Evolutionary conservation across 805 yeast genomes (phyloP).

Genomic region (Monosporozyma solicola): DNA sequence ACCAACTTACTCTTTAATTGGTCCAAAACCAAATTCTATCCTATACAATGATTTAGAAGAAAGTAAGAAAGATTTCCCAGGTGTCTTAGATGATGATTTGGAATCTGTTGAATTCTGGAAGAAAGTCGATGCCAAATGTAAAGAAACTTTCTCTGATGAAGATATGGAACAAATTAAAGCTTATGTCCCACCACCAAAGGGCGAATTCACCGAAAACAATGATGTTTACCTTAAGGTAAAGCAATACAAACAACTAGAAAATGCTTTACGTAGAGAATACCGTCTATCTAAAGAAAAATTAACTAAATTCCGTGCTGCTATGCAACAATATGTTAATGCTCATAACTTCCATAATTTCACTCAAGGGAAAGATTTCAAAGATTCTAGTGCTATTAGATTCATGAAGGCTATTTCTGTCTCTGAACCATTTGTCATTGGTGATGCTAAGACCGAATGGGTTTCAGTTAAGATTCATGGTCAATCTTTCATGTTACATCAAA

Average conservation of each 20-base stretch:
- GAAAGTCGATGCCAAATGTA: constrained; percentile 34
- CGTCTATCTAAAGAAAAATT: constrained; percentile 58
- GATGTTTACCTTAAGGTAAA: constrained; percentile 34
- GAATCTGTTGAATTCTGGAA: constrained; percentile 77
- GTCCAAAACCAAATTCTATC: constrained; percentile 74
- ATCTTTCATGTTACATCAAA: constrained; percentile 96
- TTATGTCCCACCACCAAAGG: constrained; percentile 32
- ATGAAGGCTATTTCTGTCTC: constrained; percentile 74
- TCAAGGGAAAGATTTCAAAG: constrained; percentile 69
- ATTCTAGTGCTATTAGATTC: constrained; percentile 74
- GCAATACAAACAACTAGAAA: constrained; percentile 54
- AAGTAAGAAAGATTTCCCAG: constrained; percentile 48
- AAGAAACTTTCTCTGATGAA: constrained; percentile 25
- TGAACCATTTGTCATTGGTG: constrained; percentile 85
- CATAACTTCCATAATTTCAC: constrained; percentile 92
- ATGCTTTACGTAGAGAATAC: constrained; percentile 55
- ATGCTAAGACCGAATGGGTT: constrained; percentile 90
- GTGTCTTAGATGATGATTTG: constrained; percentile 47
- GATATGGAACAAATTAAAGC: constrained; percentile 19
- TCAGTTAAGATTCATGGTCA: constrained; percentile 96
- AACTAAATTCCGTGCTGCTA: constrained; percentile 52
- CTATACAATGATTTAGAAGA: constrained; percentile 51
- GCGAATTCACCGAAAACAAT: constrained; percentile 34
- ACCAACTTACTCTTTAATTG: constrained; percentile 84
- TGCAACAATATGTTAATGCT: constrained; percentile 70